Evolutionary conservation across 2,329 filamentous ascomycete species (phyloP).

Genomic region (Fusarium luffae): DNA sequence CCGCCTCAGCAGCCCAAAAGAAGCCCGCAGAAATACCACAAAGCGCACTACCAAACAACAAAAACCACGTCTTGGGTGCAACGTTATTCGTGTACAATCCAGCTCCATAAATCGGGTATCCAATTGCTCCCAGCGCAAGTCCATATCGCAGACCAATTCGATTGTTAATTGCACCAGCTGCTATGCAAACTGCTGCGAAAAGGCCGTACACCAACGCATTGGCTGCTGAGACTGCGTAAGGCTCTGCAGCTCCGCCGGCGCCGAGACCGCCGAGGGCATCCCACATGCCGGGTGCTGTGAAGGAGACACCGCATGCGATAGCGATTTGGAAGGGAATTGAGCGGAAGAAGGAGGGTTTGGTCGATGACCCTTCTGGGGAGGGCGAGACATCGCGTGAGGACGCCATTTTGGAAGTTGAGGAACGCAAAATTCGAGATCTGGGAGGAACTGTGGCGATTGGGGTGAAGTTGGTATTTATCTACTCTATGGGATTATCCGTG

Average conservation of each 20-base stretch:
- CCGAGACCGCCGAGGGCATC: conserved; percentile 44
- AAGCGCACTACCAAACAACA: conserved; percentile 48
- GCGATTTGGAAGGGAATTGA: conserved; percentile 35
- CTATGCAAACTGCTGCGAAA: conserved; percentile 18
- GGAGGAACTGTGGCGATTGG: background rate
- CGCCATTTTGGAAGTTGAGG: conserved; percentile 1
- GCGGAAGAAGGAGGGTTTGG: conserved; percentile 18
- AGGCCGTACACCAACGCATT: conserved; percentile 9
- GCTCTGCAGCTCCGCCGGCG: conserved; percentile 65
- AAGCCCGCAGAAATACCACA: conserved; percentile 54
- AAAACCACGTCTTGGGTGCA: conserved; percentile 42
- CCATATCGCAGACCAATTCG: conserved; percentile 1
- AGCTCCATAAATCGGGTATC: conserved; percentile 14
- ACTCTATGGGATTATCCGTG: background rate
- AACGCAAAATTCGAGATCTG: background rate
- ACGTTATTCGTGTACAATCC: conserved; percentile 24
- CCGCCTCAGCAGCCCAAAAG: conserved; percentile 50
- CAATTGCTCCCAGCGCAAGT: conserved; percentile 11
- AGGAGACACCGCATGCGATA: conserved; percentile 37
- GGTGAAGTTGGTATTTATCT: background rate
- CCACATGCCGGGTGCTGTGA: conserved; percentile 44
- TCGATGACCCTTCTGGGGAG: background rate
- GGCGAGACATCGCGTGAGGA: conserved; percentile 11
- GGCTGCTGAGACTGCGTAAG: conserved; percentile 57
- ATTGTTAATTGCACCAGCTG: conserved; percentile 20